Evolutionary conservation across 2,329 filamentous ascomycete species (phyloP).

Genomic region (Metarhizium robertsii): DNA sequence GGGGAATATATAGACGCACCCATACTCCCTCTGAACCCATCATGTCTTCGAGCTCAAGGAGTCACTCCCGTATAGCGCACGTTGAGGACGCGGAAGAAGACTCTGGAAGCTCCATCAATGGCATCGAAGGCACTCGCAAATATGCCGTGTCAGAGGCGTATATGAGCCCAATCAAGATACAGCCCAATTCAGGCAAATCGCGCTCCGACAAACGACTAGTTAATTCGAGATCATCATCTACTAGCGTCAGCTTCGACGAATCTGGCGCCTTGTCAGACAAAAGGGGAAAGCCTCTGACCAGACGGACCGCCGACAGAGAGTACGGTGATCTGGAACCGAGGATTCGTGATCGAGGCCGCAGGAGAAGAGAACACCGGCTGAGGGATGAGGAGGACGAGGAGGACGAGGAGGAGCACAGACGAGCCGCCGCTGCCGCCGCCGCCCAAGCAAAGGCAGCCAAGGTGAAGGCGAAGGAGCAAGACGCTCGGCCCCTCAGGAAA

Average conservation of each 20-base stretch:
- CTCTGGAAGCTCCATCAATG: conserved; percentile 31
- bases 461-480: conserved; percentile 9
- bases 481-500: conserved; percentile 18
- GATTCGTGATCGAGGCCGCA: conserved; percentile 18
- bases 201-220: conserved; percentile 27
- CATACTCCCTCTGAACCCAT: conserved; percentile 11
- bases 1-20: conserved; percentile 4
- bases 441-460: background rate
- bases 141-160: conserved; percentile 40
- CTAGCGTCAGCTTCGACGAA: conserved; percentile 28
- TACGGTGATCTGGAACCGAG: conserved; percentile 12
- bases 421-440: conserved; percentile 6
- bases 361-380: conserved; percentile 17
- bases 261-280: conserved; percentile 27
- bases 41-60: conserved; percentile 31
- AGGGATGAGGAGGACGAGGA: conserved; percentile 14
- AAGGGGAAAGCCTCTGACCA: conserved; percentile 14
- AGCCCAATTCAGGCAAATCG: conserved; percentile 42
- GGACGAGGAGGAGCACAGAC: conserved; percentile 11
- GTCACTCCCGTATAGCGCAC: conserved; percentile 28
- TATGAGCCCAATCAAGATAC: conserved; percentile 33
- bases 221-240: conserved; percentile 27
- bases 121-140: conserved; percentile 27
- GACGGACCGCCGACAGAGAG: conserved; percentile 13
- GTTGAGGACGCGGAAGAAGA: conserved; percentile 43